phyloP scores from a whole-genome alignment of 1,284 basidiomycete genomes.

The Ganoderma sinense region DNA sequence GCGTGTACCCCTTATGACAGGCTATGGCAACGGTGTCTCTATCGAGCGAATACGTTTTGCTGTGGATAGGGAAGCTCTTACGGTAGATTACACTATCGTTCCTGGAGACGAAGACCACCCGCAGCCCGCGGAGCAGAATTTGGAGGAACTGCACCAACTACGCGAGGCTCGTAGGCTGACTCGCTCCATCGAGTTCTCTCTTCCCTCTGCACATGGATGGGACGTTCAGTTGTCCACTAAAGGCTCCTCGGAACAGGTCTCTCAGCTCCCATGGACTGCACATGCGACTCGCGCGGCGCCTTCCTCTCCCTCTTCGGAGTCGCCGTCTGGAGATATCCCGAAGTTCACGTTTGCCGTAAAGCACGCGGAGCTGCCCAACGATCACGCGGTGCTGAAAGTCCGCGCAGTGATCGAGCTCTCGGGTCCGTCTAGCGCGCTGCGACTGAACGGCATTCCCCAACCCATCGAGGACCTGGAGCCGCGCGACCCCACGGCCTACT shows the following conservation, averaged over 20 bases:
- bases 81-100: constrained; percentile 88
- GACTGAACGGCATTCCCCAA: constrained; percentile 86
- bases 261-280: constrained; percentile 80
- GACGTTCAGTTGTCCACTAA: constrained; percentile 82
- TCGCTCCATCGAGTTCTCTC: constrained; percentile 80
- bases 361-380: constrained; percentile 76
- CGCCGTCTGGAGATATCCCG: constrained; percentile 52
- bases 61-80: constrained; percentile 82
- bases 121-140: constrained; percentile 48
- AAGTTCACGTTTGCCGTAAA: constrained; percentile 74
- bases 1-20: constrained; percentile 78
- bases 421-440: constrained; percentile 74
- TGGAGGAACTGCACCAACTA: constrained; percentile 67
- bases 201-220: constrained; percentile 89
- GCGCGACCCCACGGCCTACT: constrained; percentile 65
- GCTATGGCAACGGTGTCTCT: constrained; percentile 86
- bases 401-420: constrained; percentile 83
- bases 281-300: constrained; percentile 64
- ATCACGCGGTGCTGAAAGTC: constrained; percentile 82
- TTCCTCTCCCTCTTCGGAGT: constrained; percentile 42
- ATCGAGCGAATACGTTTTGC: constrained; percentile 84
- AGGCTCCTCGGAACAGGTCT: constrained; percentile 74
- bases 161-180: constrained; percentile 74
- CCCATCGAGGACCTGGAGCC: constrained; percentile 70
- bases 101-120: constrained; percentile 71